phyloP scores from a whole-genome alignment of 1,284 basidiomycete species.

The Rhodotorula sp. region DNA sequence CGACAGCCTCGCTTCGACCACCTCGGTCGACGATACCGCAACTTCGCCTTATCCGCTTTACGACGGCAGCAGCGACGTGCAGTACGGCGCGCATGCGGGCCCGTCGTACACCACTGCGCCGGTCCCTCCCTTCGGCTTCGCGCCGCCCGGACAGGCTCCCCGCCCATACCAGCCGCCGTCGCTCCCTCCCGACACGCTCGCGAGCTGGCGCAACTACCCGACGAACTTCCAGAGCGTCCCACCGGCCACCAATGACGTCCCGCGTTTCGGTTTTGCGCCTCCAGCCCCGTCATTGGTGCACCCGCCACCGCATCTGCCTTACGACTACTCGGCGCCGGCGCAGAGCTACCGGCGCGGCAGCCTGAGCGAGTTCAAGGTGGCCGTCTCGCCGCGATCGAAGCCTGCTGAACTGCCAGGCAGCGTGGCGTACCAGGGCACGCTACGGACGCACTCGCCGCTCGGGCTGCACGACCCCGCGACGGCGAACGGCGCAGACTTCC shows the following conservation, averaged over 20 bases:
- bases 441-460: too few species aligned
- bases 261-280: neutral
- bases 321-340: neutral
- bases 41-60: neutral
- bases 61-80: neutral
- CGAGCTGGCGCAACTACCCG: neutral
- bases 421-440: too few species aligned
- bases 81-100: neutral
- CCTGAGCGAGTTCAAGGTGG: constrained; percentile 7
- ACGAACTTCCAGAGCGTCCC: neutral
- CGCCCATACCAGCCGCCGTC: neutral
- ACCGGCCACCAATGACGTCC: neutral
- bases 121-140: neutral
- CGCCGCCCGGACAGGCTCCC: neutral
- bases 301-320: neutral
- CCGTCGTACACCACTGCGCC: neutral
- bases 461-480: neutral
- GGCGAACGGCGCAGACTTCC: neutral
- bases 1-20: constrained; percentile 22
- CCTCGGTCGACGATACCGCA: constrained; percentile 17
- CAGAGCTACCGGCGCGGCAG: neutral
- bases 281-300: neutral
- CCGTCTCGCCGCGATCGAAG: neutral
- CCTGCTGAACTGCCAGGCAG: neutral
- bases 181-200: neutral